Base-by-base conservation (phyloP, 495 filamentous ascomycete genomes). In the Annulohypoxylon bovei region DNA sequence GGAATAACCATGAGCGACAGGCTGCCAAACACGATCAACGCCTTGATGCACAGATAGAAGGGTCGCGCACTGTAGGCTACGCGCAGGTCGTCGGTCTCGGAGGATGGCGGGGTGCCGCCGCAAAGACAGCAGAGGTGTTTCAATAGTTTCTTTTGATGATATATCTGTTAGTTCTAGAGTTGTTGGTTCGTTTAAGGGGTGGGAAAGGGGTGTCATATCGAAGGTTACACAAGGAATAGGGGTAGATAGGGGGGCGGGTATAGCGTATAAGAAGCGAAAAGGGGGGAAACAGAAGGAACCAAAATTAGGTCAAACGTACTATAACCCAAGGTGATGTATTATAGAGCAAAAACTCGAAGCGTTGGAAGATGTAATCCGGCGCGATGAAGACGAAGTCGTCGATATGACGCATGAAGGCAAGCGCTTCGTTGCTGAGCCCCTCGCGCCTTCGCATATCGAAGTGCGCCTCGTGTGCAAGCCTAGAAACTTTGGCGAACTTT, bases 361-460 rank as follows among this genome's bases (percentile, higher is more conserved):
- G 50, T 33, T 39, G 40, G 28, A 67, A 63, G 5, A 60, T 22
- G 30, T 47, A 22, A 12, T 71, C 63, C 1, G 52, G 63, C n/a
- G 53, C 44, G 27, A 16, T 33, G 30, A 9, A 39, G 27, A 72
- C 18, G 39, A 59, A 68, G 27, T 67, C 64, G 27, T 71, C 63
- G 8, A 71, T 64, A 11, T 71, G 46, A 8, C 63, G 62, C 68
- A 67, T 67, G 32, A 54, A 71, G 14, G 68, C 58, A 1, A 25
- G 57, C 18, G 60, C 69, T 23, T 60, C 23, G n/a, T 64, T 27
- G 23, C 50, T 18, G 6, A 67, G 60, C 2, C 37, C 42, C 16
- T 71, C 35, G 4, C 8, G 4, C 1, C 20, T 0, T 35, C 12
- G 37, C 30, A 33, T 32, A 1, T 52, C 14, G 46, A 60, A 72